Percentiles rank a stretch among this genome's conserved stretches.
These are phyloP conservation scores for Cyclotella kingstonii DNA, from an alignment of 108 stramenopile species.

Conservation along the genomic window DNA sequence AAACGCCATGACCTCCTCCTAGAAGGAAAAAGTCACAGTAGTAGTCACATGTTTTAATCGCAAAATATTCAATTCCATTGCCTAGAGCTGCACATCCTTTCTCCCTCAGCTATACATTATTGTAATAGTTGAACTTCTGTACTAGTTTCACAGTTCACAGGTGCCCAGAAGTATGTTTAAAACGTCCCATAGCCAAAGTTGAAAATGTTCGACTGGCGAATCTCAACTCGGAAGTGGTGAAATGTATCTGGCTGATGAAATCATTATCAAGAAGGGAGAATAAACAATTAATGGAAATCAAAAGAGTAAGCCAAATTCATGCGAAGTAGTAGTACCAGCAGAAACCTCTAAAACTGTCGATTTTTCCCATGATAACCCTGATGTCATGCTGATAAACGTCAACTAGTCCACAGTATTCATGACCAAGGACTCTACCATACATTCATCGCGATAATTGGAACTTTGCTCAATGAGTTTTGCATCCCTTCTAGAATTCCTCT, in stretches of 20 bases:
- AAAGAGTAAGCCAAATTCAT: neutral
- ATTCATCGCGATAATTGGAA: no score
- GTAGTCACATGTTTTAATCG: no score
- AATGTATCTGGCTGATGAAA: constrained; percentile 37
- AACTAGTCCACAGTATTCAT: constrained; percentile 16
- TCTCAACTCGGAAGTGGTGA: constrained; percentile 52
- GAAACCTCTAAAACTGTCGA: constrained; percentile 1
- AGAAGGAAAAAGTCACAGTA: no score
- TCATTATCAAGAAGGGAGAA: neutral
- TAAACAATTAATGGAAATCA: neutral
- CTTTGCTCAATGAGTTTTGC: no score
- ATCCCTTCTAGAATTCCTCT: neutral
- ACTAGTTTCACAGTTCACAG: constrained; percentile 18
- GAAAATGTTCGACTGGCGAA: constrained; percentile 51
- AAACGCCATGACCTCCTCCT: constrained; percentile 63
- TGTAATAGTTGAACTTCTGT: constrained; percentile 15
- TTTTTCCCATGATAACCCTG: constrained; percentile 8
- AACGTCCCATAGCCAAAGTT: constrained; percentile 69
- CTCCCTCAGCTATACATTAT: constrained; percentile 5
- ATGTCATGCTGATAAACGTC: constrained; percentile 6
- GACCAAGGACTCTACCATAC: neutral
- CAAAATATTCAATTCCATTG: no score
- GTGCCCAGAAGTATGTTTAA: constrained; percentile 61
- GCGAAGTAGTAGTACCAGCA: constrained; percentile 3
- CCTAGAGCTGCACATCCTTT: no score